Conservation (phyloP, 768 basidiomycete genomes). For the Xerocomellus intermedius region DNA sequence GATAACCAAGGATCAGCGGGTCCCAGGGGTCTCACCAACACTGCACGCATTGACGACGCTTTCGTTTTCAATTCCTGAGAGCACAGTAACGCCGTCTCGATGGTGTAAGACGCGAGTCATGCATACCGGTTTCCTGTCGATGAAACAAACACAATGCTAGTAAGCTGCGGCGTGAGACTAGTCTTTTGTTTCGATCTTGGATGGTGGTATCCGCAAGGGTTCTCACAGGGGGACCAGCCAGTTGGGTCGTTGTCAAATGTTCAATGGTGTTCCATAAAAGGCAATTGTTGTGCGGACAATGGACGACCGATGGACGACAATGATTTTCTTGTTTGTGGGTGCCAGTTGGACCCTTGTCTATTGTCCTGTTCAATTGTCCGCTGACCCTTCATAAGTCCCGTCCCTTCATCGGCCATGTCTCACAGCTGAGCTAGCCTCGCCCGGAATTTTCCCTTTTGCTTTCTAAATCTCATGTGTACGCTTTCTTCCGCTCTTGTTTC, state of each 20-base stretch:
- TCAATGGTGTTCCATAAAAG: slow-evolving; percentile 12
- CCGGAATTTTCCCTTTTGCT: not conserved
- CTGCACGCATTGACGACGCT: not conserved
- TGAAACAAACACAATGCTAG: not conserved
- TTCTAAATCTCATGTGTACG: slow-evolving; percentile 1
- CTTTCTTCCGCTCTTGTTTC: slow-evolving; percentile 1
- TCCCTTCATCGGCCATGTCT: not conserved
- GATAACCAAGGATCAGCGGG: not conserved
- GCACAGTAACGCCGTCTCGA: not conserved
- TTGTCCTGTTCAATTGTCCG: slow-evolving; percentile 24
- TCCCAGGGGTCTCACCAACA: not conserved
- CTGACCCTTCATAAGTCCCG: slow-evolving; percentile 15
- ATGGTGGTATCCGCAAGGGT: not conserved
- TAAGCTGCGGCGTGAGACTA: not conserved
- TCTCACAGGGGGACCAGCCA: no score
- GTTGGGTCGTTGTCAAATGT: no score
- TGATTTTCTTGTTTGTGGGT: slow-evolving; percentile 20
- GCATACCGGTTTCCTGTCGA: not conserved
- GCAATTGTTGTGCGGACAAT: slow-evolving; percentile 29
- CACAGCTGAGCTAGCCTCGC: slow-evolving; percentile 23
- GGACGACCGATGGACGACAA: not conserved
- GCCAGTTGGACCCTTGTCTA: not conserved
- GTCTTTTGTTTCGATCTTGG: not conserved
- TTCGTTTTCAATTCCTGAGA: not conserved
- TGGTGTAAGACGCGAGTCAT: not conserved